Evolutionary conservation across 2,329 filamentous ascomycete genomes (phyloP).

Genomic region (Whalleya microplaca): DNA sequence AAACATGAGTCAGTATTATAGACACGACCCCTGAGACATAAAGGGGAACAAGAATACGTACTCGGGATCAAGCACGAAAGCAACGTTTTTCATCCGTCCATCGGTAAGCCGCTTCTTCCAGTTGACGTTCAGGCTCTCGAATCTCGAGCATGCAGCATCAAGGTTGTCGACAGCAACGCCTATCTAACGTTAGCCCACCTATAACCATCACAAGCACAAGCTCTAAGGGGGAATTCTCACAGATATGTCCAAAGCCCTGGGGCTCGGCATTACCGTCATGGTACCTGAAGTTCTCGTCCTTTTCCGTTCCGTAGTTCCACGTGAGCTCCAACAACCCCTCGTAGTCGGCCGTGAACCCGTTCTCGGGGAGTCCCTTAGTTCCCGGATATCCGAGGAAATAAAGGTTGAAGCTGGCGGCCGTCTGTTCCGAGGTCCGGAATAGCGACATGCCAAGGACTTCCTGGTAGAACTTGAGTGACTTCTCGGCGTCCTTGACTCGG

Average conservation of each 20-base stretch:
- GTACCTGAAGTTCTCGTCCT: constrained; percentile 81
- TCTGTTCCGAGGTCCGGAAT: constrained; percentile 71
- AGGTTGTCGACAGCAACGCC: constrained; percentile 83
- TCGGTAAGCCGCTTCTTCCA: constrained; percentile 98
- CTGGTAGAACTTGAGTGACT: constrained; percentile 78
- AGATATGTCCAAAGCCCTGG: constrained; percentile 94
- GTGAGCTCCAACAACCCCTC: constrained; percentile 92
- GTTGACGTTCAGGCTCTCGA: constrained; percentile 78
- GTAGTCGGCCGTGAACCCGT: constrained; percentile 63
- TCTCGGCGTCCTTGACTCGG: constrained; percentile 80
- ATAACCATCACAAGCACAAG: too few relatives aligned
- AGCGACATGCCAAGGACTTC: constrained; percentile 89
- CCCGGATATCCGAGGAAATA: constrained; percentile 88
- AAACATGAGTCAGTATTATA: background rate
- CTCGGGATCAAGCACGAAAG: constrained; percentile 88
- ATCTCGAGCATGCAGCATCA: constrained; percentile 83
- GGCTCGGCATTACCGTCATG: constrained; percentile 91
- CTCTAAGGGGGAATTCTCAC: constrained; percentile 51
- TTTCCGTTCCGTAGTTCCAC: constrained; percentile 84
- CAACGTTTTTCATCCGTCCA: constrained; percentile 90
- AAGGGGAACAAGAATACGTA: constrained; percentile 63
- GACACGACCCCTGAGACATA: too few relatives aligned
- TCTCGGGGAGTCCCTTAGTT: constrained; percentile 55
- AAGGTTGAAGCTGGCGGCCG: constrained; percentile 77
- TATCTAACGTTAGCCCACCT: constrained; percentile 36